Base-by-base conservation (phyloP, 208 protist genomes). In the Crithidia fasciculata region DNA sequence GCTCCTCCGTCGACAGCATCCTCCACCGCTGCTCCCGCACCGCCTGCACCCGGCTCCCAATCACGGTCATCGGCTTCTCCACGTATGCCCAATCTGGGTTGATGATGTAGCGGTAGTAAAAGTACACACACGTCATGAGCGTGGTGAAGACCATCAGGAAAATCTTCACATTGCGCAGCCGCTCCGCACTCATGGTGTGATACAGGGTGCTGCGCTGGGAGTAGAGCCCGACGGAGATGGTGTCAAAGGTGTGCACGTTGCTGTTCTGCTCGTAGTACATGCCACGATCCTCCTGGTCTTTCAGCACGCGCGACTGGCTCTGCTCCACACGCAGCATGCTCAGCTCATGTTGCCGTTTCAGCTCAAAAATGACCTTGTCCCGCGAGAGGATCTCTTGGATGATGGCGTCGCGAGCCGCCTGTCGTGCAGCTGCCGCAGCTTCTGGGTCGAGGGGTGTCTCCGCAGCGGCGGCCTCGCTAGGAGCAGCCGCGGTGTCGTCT, bases 211-310 rank as follows among this genome's bases (percentile, higher is more conserved):
- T 95, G 13, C 92, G 88, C 82, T 96, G 92, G 37, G 86, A 89
- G 68, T 96, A 92, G 28, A 96, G 80, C 12, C 88, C 88, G 8
- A 93, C 86, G 10, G 88, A 94, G 55, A 96, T 80, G 39, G 92
- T 95, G 71, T 96, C 92, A 74, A 96, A 96, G 19, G 92, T 96
- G 67, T 90, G 83, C 8, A 95, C 90, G 71, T 96, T 96, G 67
- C 83, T 88, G 84, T 96, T 96, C 72, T 96, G 92, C 67, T 96
- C 92, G 72, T 94, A 96, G 77, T 96, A 96, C 87, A 96, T 90
- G 43, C 90, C 92, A 39, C 92, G 86, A 61, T 95, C 92, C 61
- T 95, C 84, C 76, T 96, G 92, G 52, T 96, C 89, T 50, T 94
- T 95, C 49, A 96, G 78, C 19, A 91, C 82, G 58, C 92, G 89